These are phyloP conservation scores for Hymenoscyphus salicellus DNA, from an alignment of 2,329 filamentous ascomycete genomes.

Conservation along the genomic window DNA sequence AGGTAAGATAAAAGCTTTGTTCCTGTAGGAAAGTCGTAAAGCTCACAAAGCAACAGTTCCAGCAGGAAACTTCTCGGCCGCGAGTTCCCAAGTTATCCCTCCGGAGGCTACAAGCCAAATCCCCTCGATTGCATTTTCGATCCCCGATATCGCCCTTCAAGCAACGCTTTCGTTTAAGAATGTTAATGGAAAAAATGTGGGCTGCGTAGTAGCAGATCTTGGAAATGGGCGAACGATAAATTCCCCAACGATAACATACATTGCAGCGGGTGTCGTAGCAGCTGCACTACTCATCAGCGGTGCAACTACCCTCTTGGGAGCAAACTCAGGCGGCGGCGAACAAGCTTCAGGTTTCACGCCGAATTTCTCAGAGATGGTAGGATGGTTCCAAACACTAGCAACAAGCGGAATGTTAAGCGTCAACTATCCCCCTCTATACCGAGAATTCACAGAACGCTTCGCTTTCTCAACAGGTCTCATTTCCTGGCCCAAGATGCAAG, in stretches of 20 bases:
- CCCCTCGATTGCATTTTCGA: slow-evolving; percentile 80
- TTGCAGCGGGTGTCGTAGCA: slow-evolving; percentile 81
- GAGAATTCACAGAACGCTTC: too few species aligned
- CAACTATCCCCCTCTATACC: slow-evolving; percentile 46
- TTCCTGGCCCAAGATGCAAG: too few species aligned
- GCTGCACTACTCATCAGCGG: slow-evolving; percentile 73
- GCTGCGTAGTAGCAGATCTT: slow-evolving; percentile 78
- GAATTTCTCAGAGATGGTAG: slow-evolving; percentile 78
- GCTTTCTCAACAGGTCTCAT: too few species aligned
- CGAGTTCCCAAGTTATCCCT: slow-evolving; percentile 71
- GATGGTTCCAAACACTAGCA: slow-evolving; percentile 90
- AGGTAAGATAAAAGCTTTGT: slow-evolving; percentile 47
- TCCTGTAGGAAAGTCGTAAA: neutral
- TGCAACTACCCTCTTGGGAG: slow-evolving; percentile 60
- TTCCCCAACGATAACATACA: slow-evolving; percentile 73
- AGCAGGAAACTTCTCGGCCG: slow-evolving; percentile 67
- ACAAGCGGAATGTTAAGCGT: slow-evolving; percentile 95
- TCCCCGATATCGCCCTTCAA: slow-evolving; percentile 85
- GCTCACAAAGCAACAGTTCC: slow-evolving; percentile 55
- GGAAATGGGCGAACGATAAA: slow-evolving; percentile 82
- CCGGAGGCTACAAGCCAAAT: slow-evolving; percentile 69
- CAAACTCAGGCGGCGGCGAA: slow-evolving; percentile 52
- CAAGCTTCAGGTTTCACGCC: slow-evolving; percentile 59
- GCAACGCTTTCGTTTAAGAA: slow-evolving; percentile 74
- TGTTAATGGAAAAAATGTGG: slow-evolving; percentile 61